Percentiles rank a stretch among this genome's conserved stretches.
phyloP scores from a whole-genome alignment of 2,329 filamentous ascomycete species.

The Pseudogymnoascus destructans region DNA sequence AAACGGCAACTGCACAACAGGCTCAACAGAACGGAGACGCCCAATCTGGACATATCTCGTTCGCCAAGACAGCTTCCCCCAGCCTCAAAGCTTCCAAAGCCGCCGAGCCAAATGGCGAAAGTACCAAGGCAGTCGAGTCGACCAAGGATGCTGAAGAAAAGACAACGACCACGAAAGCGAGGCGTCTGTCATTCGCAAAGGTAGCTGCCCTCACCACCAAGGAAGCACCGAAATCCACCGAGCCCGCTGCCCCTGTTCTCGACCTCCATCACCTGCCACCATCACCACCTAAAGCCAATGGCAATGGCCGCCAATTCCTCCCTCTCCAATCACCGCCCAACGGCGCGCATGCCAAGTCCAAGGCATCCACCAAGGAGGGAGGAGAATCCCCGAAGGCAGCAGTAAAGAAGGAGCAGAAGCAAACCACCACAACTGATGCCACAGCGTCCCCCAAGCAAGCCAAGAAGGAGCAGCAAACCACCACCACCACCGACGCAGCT shows the following conservation, averaged over 20 bases:
- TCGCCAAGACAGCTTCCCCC: background rate
- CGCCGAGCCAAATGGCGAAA: background rate
- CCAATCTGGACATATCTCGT: background rate
- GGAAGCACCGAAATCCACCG: conserved; percentile 4
- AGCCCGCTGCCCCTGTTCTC: background rate
- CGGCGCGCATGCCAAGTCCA: background rate
- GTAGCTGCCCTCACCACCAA: background rate
- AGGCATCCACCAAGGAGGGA: background rate
- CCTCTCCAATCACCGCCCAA: background rate
- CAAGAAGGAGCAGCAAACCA: conserved; percentile 1
- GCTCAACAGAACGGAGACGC: background rate
- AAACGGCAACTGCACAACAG: background rate
- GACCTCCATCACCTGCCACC: background rate
- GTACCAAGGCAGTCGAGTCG: background rate
- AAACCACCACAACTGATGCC: background rate
- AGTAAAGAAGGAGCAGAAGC: background rate
- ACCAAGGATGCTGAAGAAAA: background rate
- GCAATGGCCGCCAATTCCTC: background rate
- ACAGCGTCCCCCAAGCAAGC: background rate
- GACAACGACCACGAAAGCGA: background rate
- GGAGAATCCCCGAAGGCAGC: background rate
- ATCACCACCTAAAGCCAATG: conserved; percentile 14
- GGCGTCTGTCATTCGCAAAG: background rate
- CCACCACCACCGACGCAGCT: background rate
- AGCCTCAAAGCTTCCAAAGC: background rate